Evolutionary conservation across 2,329 filamentous ascomycete species (phyloP), one percentile per base, ranked within the genome.

Genomic region (Trichoderma oligosporum): DNA sequence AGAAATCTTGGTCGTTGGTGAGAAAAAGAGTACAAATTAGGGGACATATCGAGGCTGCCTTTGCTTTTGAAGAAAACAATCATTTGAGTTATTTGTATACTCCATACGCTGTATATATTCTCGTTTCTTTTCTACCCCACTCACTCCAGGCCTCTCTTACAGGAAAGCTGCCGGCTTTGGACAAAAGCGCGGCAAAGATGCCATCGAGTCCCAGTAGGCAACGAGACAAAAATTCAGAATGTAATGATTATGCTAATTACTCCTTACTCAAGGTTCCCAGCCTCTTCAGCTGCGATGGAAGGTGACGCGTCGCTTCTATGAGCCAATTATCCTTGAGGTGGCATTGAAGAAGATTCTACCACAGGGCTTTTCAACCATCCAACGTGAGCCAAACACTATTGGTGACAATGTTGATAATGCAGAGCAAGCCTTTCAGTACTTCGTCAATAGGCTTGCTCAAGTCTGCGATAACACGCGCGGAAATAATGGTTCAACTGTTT

Each of bases 381-480:
- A 53, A 5, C 46, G 11, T 22, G 41, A 27, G 9, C 54, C 49
- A 3, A 60, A 63, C 1, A 12, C 11, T 0, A 27, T 31, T 0
- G 45, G 56, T 0, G 57, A 59, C 4, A 57, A 3, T 2, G 58
- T 58, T 2, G 27, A 31, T 1, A 64, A 61, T 2, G 60, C 64
- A 6, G 64, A 69, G 14, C 52, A 66, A 11, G 48, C 46, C 1
- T 68, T 69, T 4, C 63, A 67, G 2, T 57, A 25, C 1, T 73
- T 69, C n/a, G 62, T 72, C 1, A 65, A 71, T 39, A 67, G 64
- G 7, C 56, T 73, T 1, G 68, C 68, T 0, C 64, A 65, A 16
- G 59, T 71, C 3, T 72, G 71, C 47, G 70, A 73, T 36, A 66
- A 56, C 2, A 24, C 48, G 8, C 66, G 61, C 14, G 59, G 65